Percentiles rank a stretch among this genome's conserved stretches.
phyloP scores from a whole-genome alignment of 768 basidiomycete species.

The Termitomyces sp. region DNA sequence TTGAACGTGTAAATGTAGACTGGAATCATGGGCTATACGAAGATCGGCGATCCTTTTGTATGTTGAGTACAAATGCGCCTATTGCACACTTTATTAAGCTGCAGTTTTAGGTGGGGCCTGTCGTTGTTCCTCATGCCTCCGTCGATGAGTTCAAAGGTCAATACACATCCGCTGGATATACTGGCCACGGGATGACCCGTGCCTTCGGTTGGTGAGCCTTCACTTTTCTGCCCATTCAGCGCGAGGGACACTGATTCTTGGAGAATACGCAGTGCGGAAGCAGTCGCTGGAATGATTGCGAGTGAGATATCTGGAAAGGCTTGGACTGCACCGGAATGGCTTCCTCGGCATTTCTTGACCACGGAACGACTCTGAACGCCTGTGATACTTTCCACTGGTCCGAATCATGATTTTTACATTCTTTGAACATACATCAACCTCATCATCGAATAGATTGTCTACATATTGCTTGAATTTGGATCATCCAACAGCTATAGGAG shows the following conservation, averaged over 20 bases:
- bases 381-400: background rate
- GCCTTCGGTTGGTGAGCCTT: slow-evolving; percentile 33
- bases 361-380: background rate
- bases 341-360: slow-evolving; percentile 9
- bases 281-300: slow-evolving; percentile 10
- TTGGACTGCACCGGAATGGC: slow-evolving; percentile 8
- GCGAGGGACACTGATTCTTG: background rate
- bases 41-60: slow-evolving; percentile 60
- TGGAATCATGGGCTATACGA: slow-evolving; percentile 78
- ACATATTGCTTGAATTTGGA: background rate
- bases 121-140: slow-evolving; percentile 18
- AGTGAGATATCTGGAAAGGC: slow-evolving; percentile 1
- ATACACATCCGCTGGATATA: slow-evolving; percentile 48
- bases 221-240: background rate
- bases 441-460: background rate
- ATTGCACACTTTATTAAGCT: background rate
- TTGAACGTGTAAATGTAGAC: slow-evolving; percentile 38
- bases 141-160: slow-evolving; percentile 31
- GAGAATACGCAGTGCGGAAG: slow-evolving; percentile 5
- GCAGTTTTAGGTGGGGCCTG: slow-evolving; percentile 42
- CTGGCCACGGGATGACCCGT: slow-evolving; percentile 57
- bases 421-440: background rate
- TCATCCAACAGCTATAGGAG: background rate
- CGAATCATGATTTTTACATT: too few species aligned
- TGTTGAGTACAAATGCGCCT: slow-evolving; percentile 18